Base-by-base conservation (phyloP, 495 filamentous ascomycete genomes). In the Aspergillus campestris region DNA sequence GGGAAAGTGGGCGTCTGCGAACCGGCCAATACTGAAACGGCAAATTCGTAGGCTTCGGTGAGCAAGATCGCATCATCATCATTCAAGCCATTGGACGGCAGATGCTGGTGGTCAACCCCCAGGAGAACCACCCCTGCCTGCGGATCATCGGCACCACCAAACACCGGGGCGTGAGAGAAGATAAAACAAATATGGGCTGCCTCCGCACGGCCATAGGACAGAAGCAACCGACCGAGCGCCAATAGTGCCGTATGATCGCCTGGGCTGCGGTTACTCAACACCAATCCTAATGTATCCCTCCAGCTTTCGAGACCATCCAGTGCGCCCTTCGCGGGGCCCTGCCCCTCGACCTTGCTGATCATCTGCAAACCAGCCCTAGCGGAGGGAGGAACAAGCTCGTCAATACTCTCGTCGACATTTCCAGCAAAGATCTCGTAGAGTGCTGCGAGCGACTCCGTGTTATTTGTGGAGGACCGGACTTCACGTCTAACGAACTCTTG, bases 401-500 rank as follows among this genome's bases (percentile, higher is more conserved):
- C 92, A 29, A 97, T 79, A 49, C 89, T 91, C 51, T 97, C 94
- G 45, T 96, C 91, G 47, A 83, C 79, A 55, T 95, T 97, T 0
- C 92, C 90, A 28, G 89, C 89, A 48, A 99, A 86, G 6, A 95
- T 82, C 52, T 90, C 85, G 59, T 97, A 99, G 9, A 97, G 67
- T 6, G 89, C 85, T 12, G 94, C 89, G 34, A 97, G 71, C 7
- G 90, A 86, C 57, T 95, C 83, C 18, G 84, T 84, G 44, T 86
- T 86, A 30, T 78, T 74, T 6, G 84, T 81, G 2, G 80, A 66
- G 11, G 79, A 83, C 56, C 89, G 89, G 24, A 99, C 85, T 56
- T 99, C 91, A 47, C 88, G 83, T 53, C 87, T 82, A 10, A 97
- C 83, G 57, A 97, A 99, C 50, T 97, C 89, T 53, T 94, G 88